Conservation (phyloP, 2,329 filamentous ascomycete species). For the Colletotrichum agaves region DNA sequence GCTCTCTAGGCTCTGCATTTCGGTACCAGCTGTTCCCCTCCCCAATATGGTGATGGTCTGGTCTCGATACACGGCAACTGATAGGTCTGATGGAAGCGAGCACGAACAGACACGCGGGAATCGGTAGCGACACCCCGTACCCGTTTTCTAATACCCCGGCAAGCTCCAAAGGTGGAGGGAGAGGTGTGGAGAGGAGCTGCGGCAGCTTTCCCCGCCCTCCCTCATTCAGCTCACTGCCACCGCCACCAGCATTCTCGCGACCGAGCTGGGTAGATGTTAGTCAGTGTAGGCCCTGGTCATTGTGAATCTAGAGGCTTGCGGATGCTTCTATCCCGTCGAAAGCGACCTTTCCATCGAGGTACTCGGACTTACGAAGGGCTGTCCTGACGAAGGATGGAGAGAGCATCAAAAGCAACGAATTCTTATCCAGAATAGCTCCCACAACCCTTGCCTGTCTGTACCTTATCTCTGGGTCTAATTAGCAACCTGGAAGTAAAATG, state of each 20-base stretch:
- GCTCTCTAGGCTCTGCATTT: slow-evolving; percentile 22
- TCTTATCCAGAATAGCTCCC: background rate
- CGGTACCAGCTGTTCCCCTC: background rate
- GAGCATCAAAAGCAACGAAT: background rate
- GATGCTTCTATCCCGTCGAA: background rate
- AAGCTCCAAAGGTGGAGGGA: background rate
- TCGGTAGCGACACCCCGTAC: background rate
- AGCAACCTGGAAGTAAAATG: slow-evolving; percentile 3
- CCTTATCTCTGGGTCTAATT: slow-evolving; percentile 22
- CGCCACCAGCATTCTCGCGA: slow-evolving; percentile 25
- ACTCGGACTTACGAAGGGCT: too few relatives aligned
- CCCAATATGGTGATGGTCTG: slow-evolving; percentile 1
- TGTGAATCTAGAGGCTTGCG: background rate
- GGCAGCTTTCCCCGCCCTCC: background rate
- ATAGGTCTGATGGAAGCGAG: slow-evolving; percentile 26
- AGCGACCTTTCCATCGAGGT: too few relatives aligned
- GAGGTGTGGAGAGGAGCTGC: background rate
- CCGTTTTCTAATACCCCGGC: background rate
- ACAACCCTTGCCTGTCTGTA: background rate
- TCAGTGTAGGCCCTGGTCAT: background rate
- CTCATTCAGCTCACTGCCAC: slow-evolving; percentile 21
- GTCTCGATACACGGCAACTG: slow-evolving; percentile 19
- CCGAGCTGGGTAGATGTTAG: slow-evolving; percentile 6
- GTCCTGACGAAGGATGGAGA: too few relatives aligned
- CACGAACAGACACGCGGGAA: slow-evolving; percentile 21